Conservation (phyloP, 768 basidiomycete species). For the Trametes maxima region DNA sequence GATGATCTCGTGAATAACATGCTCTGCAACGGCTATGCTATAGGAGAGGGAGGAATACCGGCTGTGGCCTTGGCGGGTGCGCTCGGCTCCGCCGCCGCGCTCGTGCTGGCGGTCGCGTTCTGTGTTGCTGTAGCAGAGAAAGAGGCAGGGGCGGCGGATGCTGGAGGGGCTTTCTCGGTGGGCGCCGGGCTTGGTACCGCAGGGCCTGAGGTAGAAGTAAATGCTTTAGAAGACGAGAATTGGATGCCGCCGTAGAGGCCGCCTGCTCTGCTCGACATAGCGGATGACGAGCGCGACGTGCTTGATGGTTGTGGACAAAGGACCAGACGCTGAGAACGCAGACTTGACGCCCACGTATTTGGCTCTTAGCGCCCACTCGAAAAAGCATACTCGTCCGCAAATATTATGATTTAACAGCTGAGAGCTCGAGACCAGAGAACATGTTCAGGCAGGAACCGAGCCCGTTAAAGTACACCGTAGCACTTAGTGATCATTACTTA, state of each 20-base stretch:
- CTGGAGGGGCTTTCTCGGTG: slow-evolving; percentile 30
- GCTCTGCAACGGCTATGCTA: slow-evolving; percentile 50
- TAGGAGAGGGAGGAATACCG: slow-evolving; percentile 54
- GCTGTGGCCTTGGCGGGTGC: slow-evolving; percentile 53
- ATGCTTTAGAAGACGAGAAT: slow-evolving; percentile 70
- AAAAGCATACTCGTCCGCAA: no score
- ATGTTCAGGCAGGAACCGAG: no score
- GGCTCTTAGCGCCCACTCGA: background rate
- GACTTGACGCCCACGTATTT: background rate
- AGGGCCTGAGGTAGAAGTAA: slow-evolving; percentile 38
- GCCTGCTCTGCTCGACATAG: slow-evolving; percentile 78
- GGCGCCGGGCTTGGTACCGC: slow-evolving; percentile 26
- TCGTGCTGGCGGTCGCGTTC: slow-evolving; percentile 26
- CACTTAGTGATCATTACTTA: no score
- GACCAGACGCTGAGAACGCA: background rate
- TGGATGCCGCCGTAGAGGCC: slow-evolving; percentile 88
- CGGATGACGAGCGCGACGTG: slow-evolving; percentile 28
- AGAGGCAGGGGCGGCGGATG: slow-evolving; percentile 16
- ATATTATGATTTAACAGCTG: no score
- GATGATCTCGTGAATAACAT: slow-evolving; percentile 51
- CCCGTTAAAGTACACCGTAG: no score
- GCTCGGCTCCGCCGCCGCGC: slow-evolving; percentile 31
- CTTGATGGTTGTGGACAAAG: background rate
- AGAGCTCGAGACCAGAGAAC: background rate
- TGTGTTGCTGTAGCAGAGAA: slow-evolving; percentile 31